phyloP scores from a whole-genome alignment of 192 early-diverging fungal species.

The Coemansia nantahalensis region DNA sequence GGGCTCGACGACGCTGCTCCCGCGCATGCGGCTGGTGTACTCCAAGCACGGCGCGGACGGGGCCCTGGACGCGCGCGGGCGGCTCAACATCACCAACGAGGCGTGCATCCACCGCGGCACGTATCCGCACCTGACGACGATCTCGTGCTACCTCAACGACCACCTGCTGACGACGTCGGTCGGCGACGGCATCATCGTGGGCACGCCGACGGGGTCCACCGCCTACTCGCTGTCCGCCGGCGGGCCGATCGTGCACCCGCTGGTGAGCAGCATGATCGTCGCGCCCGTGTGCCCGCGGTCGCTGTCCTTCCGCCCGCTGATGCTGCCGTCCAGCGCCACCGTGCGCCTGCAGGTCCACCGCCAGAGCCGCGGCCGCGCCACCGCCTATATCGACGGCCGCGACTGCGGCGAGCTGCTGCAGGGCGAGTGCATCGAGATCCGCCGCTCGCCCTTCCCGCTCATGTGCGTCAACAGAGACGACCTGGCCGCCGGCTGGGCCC shows the following conservation, averaged over 20 bases:
- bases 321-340: conserved; percentile 68
- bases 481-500: conserved; percentile 70
- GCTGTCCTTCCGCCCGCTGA: conserved; percentile 77
- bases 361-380: conserved; percentile 60
- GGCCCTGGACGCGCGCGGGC: conserved; percentile 31
- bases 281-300: conserved; percentile 85
- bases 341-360: conserved; percentile 60
- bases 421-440: conserved; percentile 58
- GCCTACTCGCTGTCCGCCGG: conserved; percentile 87
- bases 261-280: conserved; percentile 68
- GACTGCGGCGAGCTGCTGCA: conserved; percentile 66
- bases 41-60: conserved; percentile 60
- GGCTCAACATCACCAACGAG: conserved; percentile 80
- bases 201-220: conserved; percentile 89
- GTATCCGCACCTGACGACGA: conserved; percentile 75
- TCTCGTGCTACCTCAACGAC: conserved; percentile 78
- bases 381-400: conserved; percentile 77
- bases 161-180: conserved; percentile 84
- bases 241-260: conserved; percentile 79
- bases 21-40: conserved; percentile 76
- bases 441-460: conserved; percentile 69
- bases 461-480: conserved; percentile 71
- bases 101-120: conserved; percentile 83
- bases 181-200: conserved; percentile 63
- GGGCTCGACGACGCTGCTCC: conserved; percentile 62